Base-by-base conservation (phyloP, 225 moss, liverwort and hornwort genomes). In the Bryoerythrophyllum caledonicum region DNA sequence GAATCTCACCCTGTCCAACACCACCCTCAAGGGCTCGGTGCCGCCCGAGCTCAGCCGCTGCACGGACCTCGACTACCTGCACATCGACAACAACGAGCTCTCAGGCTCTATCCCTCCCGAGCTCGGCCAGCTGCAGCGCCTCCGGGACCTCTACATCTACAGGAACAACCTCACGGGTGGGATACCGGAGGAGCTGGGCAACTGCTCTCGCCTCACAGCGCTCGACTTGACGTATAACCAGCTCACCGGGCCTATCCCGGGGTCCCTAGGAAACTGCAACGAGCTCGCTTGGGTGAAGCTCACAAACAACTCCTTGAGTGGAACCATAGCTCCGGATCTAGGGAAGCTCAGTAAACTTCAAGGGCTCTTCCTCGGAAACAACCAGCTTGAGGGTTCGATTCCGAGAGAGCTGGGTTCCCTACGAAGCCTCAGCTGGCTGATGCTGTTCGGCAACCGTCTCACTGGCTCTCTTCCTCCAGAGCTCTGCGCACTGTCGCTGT, bases 121-220 rank as follows among this genome's bases (percentile, higher is more conserved):
- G 4, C 61, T 84, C 0, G 81, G 84, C 44, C 73, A 63, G 37
- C 54, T 81, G 51, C 70, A 69, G 65, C 78, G 32, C 10, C 60
- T 84, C 3, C 61, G 68, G 0, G 58, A 70, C 53, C 17, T 84
- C 10, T 74, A 78, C 4, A 53, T 81, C 19, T 74, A 13, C 60
- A 84, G 74, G 63, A 77, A 84, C 51, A n/a, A 32, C 8, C 66
- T 81, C 2, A 44, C 81, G 1, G 81, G 82, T 2, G 17, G 20
- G 14, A 71, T 84, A 19, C 70, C 84, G 0, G 65, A 11, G 40
- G 74, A 77, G 77, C 60, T 84, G 0, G 78, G 76, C 49, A 84
- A 77, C 62, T 84, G 77, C 77, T 51, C 58, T 9, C 52, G 51
- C 40, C 69, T 81, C 0, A 74, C 76, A 0, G 54, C 68, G 27